A percentile compares a stretch with the other conserved stretches of the same genome.
Conservation (phyloP, 148 eudicot genomes). For the Salicornia ramosissima region DNA sequence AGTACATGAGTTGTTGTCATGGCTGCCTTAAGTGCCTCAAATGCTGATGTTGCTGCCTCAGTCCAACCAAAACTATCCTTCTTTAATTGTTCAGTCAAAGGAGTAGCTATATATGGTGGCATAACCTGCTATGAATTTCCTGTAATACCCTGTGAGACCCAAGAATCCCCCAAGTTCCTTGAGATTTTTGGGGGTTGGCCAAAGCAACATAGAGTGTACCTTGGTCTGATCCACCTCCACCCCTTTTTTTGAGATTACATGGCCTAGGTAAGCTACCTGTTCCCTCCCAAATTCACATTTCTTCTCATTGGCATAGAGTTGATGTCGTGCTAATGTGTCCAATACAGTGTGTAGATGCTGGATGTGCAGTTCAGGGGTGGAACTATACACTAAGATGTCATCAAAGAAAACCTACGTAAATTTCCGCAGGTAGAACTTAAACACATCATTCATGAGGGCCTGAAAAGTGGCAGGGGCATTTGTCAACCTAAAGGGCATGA, state of each 20-base stretch:
- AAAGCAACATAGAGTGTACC: too few relatives aligned
- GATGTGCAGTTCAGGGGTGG: neutral
- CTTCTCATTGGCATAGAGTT: neutral
- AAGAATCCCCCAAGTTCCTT: too few relatives aligned
- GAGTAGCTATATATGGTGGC: neutral
- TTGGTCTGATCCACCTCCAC: neutral
- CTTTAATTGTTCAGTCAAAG: neutral
- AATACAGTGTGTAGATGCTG: neutral
- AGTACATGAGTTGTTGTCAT: too few relatives aligned
- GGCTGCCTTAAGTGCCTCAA: neutral
- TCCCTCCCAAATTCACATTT: neutral
- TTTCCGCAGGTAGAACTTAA: too few relatives aligned
- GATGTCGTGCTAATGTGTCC: neutral
- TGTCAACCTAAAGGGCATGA: too few relatives aligned
- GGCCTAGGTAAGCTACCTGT: neutral
- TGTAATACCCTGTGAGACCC: too few relatives aligned
- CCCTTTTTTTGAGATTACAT: neutral
- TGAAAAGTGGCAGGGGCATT: too few relatives aligned
- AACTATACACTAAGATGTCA: neutral
- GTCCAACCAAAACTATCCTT: neutral
- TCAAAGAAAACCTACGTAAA: too few relatives aligned
- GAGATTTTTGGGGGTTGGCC: too few relatives aligned
- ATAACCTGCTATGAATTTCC: neutral
- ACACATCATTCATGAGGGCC: too few relatives aligned
- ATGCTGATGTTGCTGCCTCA: neutral